These are phyloP conservation scores for Mycena galopus DNA, from an alignment of 768 basidiomycete genomes.

Conservation along the genomic window DNA sequence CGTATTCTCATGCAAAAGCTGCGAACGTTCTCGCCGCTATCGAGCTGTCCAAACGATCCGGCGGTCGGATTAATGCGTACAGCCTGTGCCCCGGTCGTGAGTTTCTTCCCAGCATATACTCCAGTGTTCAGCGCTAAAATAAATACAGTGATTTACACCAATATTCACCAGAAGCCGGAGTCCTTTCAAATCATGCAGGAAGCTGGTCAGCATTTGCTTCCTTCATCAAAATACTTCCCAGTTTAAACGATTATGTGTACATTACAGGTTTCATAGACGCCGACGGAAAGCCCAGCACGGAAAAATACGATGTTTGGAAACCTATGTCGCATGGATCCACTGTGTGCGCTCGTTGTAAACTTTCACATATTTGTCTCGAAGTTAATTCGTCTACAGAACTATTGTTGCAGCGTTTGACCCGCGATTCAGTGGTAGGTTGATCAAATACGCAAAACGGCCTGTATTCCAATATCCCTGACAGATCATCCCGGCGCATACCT, in stretches of 20 bases:
- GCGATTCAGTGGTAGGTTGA: background rate
- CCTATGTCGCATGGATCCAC: background rate
- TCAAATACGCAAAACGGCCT: background rate
- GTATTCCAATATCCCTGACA: background rate
- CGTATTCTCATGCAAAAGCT: background rate
- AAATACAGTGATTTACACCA: background rate
- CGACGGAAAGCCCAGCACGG: background rate
- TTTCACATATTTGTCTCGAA: background rate
- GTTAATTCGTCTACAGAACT: background rate
- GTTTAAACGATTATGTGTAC: background rate
- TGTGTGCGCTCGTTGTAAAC: background rate
- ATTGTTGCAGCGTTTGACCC: constrained; percentile 3
- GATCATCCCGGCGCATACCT: constrained; percentile 4
- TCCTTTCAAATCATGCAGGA: background rate
- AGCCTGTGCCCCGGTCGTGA: constrained; percentile 18
- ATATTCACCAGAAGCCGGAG: background rate
- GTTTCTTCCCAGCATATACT: background rate
- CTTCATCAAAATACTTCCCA: too few relatives aligned
- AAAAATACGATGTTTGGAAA: background rate
- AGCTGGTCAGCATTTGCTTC: background rate
- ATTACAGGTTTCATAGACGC: background rate
- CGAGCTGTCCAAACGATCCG: constrained; percentile 4
- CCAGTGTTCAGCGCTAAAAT: background rate
- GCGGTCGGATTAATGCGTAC: background rate
- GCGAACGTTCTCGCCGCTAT: background rate